Base-by-base conservation (phyloP, 2,329 filamentous ascomycete genomes). In the Colletotrichum orbiculare region DNA sequence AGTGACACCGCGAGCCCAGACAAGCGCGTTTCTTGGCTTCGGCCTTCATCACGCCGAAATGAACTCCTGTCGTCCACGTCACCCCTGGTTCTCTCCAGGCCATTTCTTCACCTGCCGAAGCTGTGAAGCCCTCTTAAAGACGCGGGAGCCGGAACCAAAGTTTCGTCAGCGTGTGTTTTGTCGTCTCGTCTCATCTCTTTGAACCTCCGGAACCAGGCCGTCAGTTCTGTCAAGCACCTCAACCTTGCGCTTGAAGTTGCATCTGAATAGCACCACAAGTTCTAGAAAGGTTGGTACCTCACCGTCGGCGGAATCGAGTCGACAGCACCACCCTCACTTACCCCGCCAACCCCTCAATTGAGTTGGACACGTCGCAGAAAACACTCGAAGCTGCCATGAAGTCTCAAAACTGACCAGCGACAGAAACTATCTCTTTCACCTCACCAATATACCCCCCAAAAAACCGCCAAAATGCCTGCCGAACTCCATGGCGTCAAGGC, bases 401-500 rank as follows among this genome's bases (percentile, higher is more conserved):
- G 25, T 25, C 4, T 25, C 25, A 25, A 25, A 25, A 25, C 25
- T 25, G 25, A 25, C 25, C 25, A 5, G 25, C 25, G 25, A 25
- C 25, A 25, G 25, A 5, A 25, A 25, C 25, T 37, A 3, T n/a
- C 17, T 42, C 12, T 34, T 15, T n/a, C 34, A 25, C 15, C 6
- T 25, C 15, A 47, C 25, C 12, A n/a, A 50, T 9, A 59, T 6
- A 45, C n/a, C 25, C 6, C 35, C 0, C 17, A 43, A 12, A 48
- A 25, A 34, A 25, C 50, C 25, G 62, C 39, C 63, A 65, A 15
- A 48, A 81, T 82, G 79, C 79, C 80, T 13, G 67, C 75, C 64
- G 73, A 80, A 69, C 67, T 81, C 49, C 74, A 83, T 67, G 82
- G 81, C 54, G 75, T 86, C 74, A 78, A 80, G 66, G 75, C 82